Evolutionary conservation across 2,329 filamentous ascomycete species (phyloP).

Genomic region (Amauroascus verrucosus): DNA sequence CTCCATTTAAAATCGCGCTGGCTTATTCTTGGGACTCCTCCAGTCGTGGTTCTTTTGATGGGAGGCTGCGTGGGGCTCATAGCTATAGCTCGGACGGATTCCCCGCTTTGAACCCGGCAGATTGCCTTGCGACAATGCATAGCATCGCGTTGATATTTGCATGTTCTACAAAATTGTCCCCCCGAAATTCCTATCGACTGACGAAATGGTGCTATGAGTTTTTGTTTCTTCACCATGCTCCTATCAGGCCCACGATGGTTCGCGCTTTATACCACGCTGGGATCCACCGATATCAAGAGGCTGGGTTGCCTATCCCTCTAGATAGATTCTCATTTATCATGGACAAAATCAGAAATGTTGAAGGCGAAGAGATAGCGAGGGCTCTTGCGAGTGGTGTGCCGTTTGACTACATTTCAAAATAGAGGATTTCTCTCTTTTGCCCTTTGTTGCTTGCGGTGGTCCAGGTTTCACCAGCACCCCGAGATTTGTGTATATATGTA

Average conservation of each 20-base stretch:
- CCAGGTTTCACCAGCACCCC: no score
- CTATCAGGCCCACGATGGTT: constrained; percentile 35
- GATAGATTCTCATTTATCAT: constrained; percentile 37
- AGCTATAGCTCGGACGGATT: constrained; percentile 14
- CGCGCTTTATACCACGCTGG: constrained; percentile 44
- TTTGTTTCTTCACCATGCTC: constrained; percentile 34
- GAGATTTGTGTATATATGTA: no score
- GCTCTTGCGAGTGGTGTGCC: constrained; percentile 19
- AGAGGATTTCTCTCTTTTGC: not conserved
- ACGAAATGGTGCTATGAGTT: constrained; percentile 41
- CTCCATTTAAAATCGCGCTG: constrained; percentile 30
- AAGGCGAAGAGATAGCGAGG: constrained; percentile 35
- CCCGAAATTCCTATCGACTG: constrained; percentile 36
- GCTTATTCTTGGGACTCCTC: constrained; percentile 15
- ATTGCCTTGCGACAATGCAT: constrained; percentile 37
- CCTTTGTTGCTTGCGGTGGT: no score
- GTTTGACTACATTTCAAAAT: constrained; percentile 14
- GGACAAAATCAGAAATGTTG: constrained; percentile 33
- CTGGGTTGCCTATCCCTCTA: constrained; percentile 26
- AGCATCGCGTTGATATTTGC: constrained; percentile 38
- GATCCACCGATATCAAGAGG: constrained; percentile 35
- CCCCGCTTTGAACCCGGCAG: constrained; percentile 25
- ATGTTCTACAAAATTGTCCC: constrained; percentile 26
- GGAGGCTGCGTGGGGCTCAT: constrained; percentile 15
- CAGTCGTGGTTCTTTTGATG: constrained; percentile 12